phyloP scores from a whole-genome alignment of 768 basidiomycete genomes.

The Phlebiopsis flavidoalba region DNA sequence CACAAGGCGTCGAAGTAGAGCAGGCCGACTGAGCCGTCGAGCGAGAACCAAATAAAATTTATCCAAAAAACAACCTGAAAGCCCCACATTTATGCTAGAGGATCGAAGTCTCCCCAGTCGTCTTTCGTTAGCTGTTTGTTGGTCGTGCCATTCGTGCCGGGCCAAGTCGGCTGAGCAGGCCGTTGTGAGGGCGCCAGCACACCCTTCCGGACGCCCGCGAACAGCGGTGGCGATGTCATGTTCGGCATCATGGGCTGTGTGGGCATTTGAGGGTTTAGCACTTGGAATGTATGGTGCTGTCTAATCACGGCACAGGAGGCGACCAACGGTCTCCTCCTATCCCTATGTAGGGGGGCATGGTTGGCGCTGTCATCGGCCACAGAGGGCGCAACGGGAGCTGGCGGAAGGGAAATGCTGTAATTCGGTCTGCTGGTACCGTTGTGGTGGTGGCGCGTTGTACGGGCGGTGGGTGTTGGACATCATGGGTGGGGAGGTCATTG shows the following conservation, averaged over 20 bases:
- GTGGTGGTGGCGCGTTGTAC: conserved; percentile 25
- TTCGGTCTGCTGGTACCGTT: conserved; percentile 42
- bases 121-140: conserved; percentile 51
- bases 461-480: neutral
- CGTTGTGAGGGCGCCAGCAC: conserved; percentile 63
- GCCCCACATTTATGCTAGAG: conserved; percentile 41
- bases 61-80: conserved; percentile 3
- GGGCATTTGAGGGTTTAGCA: conserved; percentile 23
- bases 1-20: conserved; percentile 46
- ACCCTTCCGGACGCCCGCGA: conserved; percentile 27
- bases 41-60: conserved; percentile 6
- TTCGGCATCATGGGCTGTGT: conserved; percentile 19
- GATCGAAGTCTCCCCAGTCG: conserved; percentile 83
- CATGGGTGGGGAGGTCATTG: conserved; percentile 9
- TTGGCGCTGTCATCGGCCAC: conserved; percentile 4
- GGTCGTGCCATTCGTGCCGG: conserved; percentile 24
- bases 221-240: conserved; percentile 16
- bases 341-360: conserved; percentile 6
- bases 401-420: conserved; percentile 47
- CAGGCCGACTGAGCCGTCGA: conserved; percentile 14
- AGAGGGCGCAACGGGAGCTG: conserved; percentile 16
- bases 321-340: too few relatives aligned
- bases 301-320: too few relatives aligned
- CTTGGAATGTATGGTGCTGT: too few relatives aligned
- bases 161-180: conserved; percentile 47